These are phyloP conservation scores for Pseudodiploospora longispora DNA, from an alignment of 2,329 filamentous ascomycete species.

Conservation along the genomic window DNA sequence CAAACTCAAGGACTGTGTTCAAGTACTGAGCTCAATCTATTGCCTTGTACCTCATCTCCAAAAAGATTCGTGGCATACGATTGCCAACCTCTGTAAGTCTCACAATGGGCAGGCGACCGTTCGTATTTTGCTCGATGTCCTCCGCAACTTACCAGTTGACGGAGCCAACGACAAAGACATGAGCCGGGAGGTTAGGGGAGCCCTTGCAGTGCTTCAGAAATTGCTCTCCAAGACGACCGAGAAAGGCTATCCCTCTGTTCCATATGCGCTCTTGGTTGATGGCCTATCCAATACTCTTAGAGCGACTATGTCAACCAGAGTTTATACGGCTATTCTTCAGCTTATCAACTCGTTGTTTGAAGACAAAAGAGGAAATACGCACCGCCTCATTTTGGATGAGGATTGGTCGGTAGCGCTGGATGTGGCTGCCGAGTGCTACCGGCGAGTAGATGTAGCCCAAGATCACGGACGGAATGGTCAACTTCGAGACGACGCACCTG, in stretches of 20 bases:
- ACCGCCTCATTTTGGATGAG: slow-evolving; percentile 52
- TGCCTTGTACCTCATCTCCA: slow-evolving; percentile 53
- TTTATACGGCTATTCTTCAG: slow-evolving; percentile 39
- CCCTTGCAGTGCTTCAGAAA: slow-evolving; percentile 55
- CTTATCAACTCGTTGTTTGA: slow-evolving; percentile 49
- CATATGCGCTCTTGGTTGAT: slow-evolving; percentile 50
- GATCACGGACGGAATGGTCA: slow-evolving; percentile 18
- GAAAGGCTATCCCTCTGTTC: slow-evolving; percentile 52
- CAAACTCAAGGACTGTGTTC: slow-evolving; percentile 57
- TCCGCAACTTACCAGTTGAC: slow-evolving; percentile 40
- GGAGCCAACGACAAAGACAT: slow-evolving; percentile 42
- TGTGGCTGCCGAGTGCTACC: slow-evolving; percentile 49
- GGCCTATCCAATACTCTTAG: slow-evolving; percentile 45
- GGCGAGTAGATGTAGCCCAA: slow-evolving; percentile 17
- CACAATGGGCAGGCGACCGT: slow-evolving; percentile 66
- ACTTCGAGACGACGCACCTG: slow-evolving; percentile 21
- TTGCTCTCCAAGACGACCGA: slow-evolving; percentile 51
- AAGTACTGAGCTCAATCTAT: slow-evolving; percentile 65
- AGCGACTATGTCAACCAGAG: slow-evolving; percentile 35
- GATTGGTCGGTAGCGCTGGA: slow-evolving; percentile 57
- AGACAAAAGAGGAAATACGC: slow-evolving; percentile 43
- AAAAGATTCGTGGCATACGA: slow-evolving; percentile 60
- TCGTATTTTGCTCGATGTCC: slow-evolving; percentile 54
- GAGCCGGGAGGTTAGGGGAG: slow-evolving; percentile 51
- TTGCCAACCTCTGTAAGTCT: slow-evolving; percentile 63